A percentile compares a stretch with the other conserved stretches of the same genome.
These are phyloP conservation scores for Neurospora intermedia DNA, from an alignment of 495 filamentous ascomycete genomes.

Conservation along the genomic window DNA sequence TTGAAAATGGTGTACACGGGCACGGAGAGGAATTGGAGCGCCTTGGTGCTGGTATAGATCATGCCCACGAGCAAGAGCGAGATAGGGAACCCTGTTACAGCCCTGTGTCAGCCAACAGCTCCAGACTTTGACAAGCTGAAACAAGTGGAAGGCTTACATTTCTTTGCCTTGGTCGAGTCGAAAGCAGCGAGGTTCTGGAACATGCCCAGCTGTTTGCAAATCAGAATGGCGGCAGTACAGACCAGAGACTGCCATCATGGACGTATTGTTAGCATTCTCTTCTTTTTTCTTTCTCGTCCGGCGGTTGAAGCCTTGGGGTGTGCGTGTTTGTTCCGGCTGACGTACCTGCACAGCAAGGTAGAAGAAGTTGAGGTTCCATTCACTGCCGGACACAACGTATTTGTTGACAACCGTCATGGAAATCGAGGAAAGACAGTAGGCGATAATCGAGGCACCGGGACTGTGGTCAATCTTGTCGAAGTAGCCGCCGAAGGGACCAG, in stretches of 20 bases:
- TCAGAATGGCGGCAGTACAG: constrained; percentile 79
- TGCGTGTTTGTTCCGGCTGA: not conserved
- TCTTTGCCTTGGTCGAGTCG: constrained; percentile 78
- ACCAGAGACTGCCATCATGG: constrained; percentile 59
- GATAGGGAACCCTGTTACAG: constrained; percentile 78
- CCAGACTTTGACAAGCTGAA: not conserved
- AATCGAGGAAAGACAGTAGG: constrained; percentile 91
- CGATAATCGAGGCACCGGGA: constrained; percentile 68
- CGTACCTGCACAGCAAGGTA: constrained; percentile 82
- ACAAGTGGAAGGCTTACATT: constrained; percentile 46
- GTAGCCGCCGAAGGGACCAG: constrained; percentile 28
- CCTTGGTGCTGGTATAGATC: constrained; percentile 98
- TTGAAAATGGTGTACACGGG: constrained; percentile 99
- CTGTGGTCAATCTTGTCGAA: constrained; percentile 51
- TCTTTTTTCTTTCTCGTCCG: not conserved
- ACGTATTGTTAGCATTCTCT: constrained; percentile 12
- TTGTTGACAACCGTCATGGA: constrained; percentile 99
- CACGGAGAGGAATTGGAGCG: constrained; percentile 91
- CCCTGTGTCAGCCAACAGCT: constrained; percentile 14
- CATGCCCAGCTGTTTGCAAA: constrained; percentile 69
- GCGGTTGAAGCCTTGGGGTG: not conserved
- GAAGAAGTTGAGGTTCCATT: constrained; percentile 97
- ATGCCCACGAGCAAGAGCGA: constrained; percentile 94
- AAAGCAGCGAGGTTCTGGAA: constrained; percentile 84
- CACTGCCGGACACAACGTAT: constrained; percentile 81